These are phyloP conservation scores for Aristolochia contorta DNA, from an alignment of 164 flowering plant species.

Conservation along the genomic window DNA sequence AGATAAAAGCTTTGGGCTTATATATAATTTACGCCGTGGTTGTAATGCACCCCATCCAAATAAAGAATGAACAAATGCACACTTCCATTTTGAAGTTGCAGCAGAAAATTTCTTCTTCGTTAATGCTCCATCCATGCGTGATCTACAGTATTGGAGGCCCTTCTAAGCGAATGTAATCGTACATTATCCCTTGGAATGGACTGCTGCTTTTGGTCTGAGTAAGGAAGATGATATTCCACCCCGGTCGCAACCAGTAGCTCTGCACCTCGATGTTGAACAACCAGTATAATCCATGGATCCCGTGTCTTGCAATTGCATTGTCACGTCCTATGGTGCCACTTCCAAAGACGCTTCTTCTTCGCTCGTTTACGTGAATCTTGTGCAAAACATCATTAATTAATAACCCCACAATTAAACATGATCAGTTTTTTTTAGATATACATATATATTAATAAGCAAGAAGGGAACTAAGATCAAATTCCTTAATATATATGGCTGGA, in stretches of 20 bases:
- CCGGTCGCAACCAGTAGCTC: conserved; percentile 21
- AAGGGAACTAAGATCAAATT: no score
- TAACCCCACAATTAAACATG: no score
- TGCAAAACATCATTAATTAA: neutral
- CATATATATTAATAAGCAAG: no score
- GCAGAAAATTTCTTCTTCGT: no score
- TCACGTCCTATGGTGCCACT: conserved; percentile 58
- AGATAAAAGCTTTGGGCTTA: no score
- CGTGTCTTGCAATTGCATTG: conserved; percentile 62
- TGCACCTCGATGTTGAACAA: conserved; percentile 32
- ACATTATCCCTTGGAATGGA: conserved; percentile 48
- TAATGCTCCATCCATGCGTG: no score
- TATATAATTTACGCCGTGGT: no score
- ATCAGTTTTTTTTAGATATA: no score
- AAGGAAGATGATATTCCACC: conserved; percentile 44
- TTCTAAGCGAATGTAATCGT: conserved; percentile 64
- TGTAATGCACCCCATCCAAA: no score
- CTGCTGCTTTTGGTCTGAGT: conserved; percentile 29
- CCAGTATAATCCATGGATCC: conserved; percentile 65
- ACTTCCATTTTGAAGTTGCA: no score
- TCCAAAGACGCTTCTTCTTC: conserved; percentile 15
- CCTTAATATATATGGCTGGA: no score
- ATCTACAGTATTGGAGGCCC: conserved; percentile 16
- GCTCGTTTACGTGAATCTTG: conserved; percentile 10
- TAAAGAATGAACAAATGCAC: no score